Base-by-base conservation (phyloP, 306 rosid species). In the Quercus aquifolioides region DNA sequence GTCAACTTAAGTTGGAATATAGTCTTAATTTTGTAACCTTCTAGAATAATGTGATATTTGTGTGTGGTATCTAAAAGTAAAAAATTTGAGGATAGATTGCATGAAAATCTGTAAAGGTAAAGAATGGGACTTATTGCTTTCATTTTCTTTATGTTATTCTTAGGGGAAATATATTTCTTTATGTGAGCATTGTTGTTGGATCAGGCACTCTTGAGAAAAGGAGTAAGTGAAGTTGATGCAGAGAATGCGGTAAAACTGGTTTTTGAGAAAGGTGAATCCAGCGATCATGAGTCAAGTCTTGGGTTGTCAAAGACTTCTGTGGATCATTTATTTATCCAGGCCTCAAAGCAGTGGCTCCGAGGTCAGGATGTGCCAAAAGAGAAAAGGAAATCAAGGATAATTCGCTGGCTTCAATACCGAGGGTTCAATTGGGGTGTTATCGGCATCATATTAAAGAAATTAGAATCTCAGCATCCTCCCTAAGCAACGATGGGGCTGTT, bases 261-360 rank as follows among this genome's bases (percentile, higher is more conserved):
- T 68, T 94, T 86, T 78, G 43, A 83, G 76, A 86, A 79, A 3
- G 83, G 52, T 73, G 77, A 78, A 43, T 57, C 79, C n/a, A 71
- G 67, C 21, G 78, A 64, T 72, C 54, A 33, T 17, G 81, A 70
- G 78, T n/a, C 69, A n/a, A 83, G 73, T 70, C 72, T 59, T 17
- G 84, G 85, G 55, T 43, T 89, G 82, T 87, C 91, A 46, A 85
- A 89, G 88, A 69, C 30, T 35, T 81, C 89, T 33, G 75, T 91
- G 82, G 95, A 95, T 81, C 92, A 85, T 46, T 82, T 92, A 76
- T 84, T 79, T 82, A 85, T 86, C 80, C 92, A 85, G 83, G 96
- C 92, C 89, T 90, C 97, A 59, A 92, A 91, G 85, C 98, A 89
- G 81, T 92, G 99, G 99, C 78, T 76, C 43, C 89, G 92, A 75